Evolutionary conservation across 2,329 filamentous ascomycete species (phyloP).

Genomic region (Fusarium algeriense): DNA sequence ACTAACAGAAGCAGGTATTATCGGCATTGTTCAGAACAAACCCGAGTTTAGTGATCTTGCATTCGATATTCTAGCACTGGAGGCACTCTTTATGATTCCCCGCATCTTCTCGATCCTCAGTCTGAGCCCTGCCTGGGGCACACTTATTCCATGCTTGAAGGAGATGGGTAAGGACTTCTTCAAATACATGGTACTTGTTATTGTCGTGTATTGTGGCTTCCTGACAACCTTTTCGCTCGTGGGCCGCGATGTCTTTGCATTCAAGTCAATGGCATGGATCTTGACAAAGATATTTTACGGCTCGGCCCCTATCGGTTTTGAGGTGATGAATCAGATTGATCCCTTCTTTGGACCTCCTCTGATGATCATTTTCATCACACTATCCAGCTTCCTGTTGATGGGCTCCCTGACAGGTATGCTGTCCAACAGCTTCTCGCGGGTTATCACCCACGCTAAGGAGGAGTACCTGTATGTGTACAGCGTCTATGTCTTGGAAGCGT

Average conservation of each 20-base stretch:
- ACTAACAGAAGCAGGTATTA: constrained; percentile 48
- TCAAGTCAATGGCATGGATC: constrained; percentile 79
- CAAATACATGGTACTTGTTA: constrained; percentile 83
- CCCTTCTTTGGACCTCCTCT: constrained; percentile 69
- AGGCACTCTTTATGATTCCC: constrained; percentile 90
- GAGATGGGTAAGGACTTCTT: constrained; percentile 95
- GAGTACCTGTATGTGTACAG: constrained; percentile 84
- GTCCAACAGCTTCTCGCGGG: constrained; percentile 77
- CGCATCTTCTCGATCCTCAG: constrained; percentile 89
- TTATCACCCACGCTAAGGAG: constrained; percentile 74
- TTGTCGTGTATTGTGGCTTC: constrained; percentile 88
- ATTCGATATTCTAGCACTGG: constrained; percentile 90
- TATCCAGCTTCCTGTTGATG: constrained; percentile 83
- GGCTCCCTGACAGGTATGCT: constrained; percentile 83
- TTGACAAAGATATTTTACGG: constrained; percentile 86
- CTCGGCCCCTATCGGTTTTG: constrained; percentile 80
- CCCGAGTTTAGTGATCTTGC: constrained; percentile 77
- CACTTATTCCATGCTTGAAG: constrained; percentile 88
- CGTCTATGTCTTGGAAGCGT: constrained; percentile 74
- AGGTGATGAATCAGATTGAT: constrained; percentile 72
- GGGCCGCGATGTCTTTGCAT: constrained; percentile 75
- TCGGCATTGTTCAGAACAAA: constrained; percentile 63
- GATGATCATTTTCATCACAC: constrained; percentile 79
- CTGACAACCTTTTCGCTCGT: constrained; percentile 86
- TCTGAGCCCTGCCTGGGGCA: constrained; percentile 91